Conservation (phyloP, 306 rosid species). For the Albizia julibrissin region DNA sequence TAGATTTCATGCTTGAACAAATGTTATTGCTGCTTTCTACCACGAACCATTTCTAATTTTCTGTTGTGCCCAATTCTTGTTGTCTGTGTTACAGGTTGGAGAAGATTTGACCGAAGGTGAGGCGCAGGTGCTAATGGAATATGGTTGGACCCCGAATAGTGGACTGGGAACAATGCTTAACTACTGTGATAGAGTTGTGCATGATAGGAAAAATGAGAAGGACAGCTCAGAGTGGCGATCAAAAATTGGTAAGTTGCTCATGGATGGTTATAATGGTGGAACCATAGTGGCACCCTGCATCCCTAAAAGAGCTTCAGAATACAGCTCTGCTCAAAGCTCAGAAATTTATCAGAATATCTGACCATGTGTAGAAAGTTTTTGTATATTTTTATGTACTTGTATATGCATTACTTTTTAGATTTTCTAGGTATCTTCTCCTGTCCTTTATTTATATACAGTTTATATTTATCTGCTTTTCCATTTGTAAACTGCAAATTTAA, state of each 20-base stretch:
- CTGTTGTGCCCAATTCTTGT: conserved; percentile 11
- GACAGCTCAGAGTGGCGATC: conserved; percentile 79
- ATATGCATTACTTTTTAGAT: background rate
- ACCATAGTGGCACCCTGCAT: conserved; percentile 40
- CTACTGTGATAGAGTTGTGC: conserved; percentile 81
- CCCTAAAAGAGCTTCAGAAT: conserved; percentile 51
- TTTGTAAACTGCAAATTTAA: background rate
- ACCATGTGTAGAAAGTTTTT: conserved; percentile 34
- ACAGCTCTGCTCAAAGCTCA: conserved; percentile 39
- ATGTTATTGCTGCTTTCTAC: conserved; percentile 7
- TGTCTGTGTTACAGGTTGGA: conserved; percentile 43
- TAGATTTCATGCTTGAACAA: background rate
- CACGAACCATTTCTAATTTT: background rate
- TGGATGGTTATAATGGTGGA: conserved; percentile 78
- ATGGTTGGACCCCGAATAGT: conserved; percentile 79
- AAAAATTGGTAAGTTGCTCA: conserved; percentile 74
- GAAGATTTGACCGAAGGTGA: conserved; percentile 71
- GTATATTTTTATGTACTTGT: background rate
- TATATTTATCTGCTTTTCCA: background rate
- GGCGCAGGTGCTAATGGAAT: conserved; percentile 68
- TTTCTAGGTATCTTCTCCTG: background rate
- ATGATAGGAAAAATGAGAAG: conserved; percentile 62
- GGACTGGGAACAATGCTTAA: conserved; percentile 95
- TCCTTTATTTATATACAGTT: background rate
- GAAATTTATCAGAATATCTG: conserved; percentile 31